These are phyloP conservation scores for Geosmithia flava DNA, from an alignment of 2,329 filamentous ascomycete species.

Conservation along the genomic window DNA sequence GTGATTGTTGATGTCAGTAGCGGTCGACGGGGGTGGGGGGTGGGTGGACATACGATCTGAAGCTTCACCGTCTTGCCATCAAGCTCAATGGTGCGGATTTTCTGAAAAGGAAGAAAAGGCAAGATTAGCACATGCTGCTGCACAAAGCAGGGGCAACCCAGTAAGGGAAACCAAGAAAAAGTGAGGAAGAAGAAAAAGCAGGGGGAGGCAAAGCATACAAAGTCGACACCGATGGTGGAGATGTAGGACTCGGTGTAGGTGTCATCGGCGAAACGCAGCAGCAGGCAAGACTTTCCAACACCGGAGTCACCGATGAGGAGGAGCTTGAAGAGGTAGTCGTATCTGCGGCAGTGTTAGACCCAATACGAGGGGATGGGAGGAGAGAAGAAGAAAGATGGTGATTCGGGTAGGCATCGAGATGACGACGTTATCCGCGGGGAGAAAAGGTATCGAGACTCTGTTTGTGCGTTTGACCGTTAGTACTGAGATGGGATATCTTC, in stretches of 20 bases:
- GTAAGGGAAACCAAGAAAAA: no score
- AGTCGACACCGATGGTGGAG: constrained; percentile 98
- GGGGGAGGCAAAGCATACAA: constrained; percentile 48
- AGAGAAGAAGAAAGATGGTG: neutral
- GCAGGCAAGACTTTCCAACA: constrained; percentile 98
- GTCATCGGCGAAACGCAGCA: constrained; percentile 95
- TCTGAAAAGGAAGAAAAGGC: constrained; percentile 42
- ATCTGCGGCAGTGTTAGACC: constrained; percentile 47
- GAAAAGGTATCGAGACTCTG: constrained; percentile 12
- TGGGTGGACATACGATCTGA: constrained; percentile 69
- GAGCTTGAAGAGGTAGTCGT: constrained; percentile 99
- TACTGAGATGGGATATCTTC: neutral
- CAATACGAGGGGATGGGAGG: neutral
- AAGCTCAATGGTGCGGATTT: constrained; percentile 99
- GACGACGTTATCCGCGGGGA: neutral
- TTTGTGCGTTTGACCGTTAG: neutral
- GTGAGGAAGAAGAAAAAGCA: neutral
- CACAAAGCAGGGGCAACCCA: no score
- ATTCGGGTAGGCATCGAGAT: no score
- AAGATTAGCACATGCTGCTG: neutral
- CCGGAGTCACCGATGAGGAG: constrained; percentile 99
- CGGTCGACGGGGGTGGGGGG: neutral
- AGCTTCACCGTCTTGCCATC: constrained; percentile 99
- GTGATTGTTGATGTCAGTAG: constrained; percentile 4
- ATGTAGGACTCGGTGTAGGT: constrained; percentile 99